Base-by-base conservation (phyloP, 352 stramenopile genomes). In the Phytophthora pini region DNA sequence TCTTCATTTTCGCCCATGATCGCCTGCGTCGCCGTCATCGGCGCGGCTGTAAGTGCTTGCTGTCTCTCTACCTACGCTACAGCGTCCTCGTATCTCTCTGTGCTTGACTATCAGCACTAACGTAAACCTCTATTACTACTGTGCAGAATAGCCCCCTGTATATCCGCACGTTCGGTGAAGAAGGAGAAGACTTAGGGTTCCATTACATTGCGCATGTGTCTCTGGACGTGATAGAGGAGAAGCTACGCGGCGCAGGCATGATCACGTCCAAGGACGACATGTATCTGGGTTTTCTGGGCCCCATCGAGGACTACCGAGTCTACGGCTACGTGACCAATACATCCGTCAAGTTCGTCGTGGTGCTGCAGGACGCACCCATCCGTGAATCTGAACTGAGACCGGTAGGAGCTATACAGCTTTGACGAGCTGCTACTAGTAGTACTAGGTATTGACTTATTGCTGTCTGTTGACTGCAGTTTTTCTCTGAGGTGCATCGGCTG, bases 281-380 rank as follows among this genome's bases (percentile, higher is more conserved):
- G 88, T 94, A 91, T 47, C 65, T 96, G 43, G 88, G 88, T 15
- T 94, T 94, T 53, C 80, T 96, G 4, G 86, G 84, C 0, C 84
- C 88, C 9, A 87, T 96, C 34, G 88, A 96, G 51, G 88, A 96
- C 76, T 96, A 93, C 65, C 78, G 84, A 56, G 83, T 92, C 65
- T 96, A 93, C 44, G 86, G 77, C 17, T 96, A 96, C 65, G 82
- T 94, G 49, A 94, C 88, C 65, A 96, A 94, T 74, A 94, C 86
- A 52, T 86, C 82, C 10, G 76, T 91, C 68, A 96, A 96, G 72
- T 83, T 94, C 50, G 75, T 96, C 5, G 84, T 73, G 44, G 86
- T 96, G 51, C 62, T 94, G 20, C 83, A 93, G 52, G 86, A 94
- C 70, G 61, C 74, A 17, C 88, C 86, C 8, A 75, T 87, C 56